Evolutionary conservation across 305 asterid species (phyloP).

Genomic region (Striga hermonthica): DNA sequence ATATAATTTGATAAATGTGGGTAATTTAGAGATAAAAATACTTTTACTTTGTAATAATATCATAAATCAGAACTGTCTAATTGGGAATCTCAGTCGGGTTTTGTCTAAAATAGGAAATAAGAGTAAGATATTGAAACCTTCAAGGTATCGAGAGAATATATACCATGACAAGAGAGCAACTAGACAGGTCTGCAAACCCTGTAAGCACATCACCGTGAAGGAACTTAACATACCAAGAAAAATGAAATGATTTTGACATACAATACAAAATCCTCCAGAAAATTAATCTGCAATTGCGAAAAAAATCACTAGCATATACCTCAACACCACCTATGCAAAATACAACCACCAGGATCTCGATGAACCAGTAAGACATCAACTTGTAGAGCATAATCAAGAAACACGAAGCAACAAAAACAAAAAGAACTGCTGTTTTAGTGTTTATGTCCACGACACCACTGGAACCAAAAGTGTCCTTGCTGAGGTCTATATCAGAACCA

Average conservation of each 20-base stretch:
- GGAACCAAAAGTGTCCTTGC: constrained; percentile 35
- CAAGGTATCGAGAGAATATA: constrained; percentile 26
- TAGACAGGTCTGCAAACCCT: constrained; percentile 95
- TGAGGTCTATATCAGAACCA: constrained; percentile 61
- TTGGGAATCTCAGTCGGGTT: not conserved
- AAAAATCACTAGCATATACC: constrained; percentile 51
- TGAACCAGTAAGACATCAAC: constrained; percentile 81
- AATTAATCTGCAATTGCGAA: not conserved
- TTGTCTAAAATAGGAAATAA: not conserved
- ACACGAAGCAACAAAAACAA: constrained; percentile 82
- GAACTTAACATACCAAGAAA: not conserved
- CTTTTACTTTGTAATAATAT: too few species aligned
- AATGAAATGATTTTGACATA: not conserved
- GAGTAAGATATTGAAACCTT: not conserved
- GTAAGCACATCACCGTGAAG: constrained; percentile 28
- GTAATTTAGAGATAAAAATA: too few species aligned
- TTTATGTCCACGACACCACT: constrained; percentile 71
- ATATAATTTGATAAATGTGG: too few species aligned
- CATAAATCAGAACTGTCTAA: too few species aligned
- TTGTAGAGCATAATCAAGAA: constrained; percentile 93
- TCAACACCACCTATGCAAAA: constrained; percentile 89
- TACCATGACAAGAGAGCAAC: constrained; percentile 93
- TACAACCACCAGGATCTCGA: constrained; percentile 87
- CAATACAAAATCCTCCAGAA: not conserved
- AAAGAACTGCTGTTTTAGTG: constrained; percentile 66